These are phyloP conservation scores for Trichoderma polysporum DNA, from an alignment of 2,329 filamentous ascomycete species.

Conservation along the genomic window DNA sequence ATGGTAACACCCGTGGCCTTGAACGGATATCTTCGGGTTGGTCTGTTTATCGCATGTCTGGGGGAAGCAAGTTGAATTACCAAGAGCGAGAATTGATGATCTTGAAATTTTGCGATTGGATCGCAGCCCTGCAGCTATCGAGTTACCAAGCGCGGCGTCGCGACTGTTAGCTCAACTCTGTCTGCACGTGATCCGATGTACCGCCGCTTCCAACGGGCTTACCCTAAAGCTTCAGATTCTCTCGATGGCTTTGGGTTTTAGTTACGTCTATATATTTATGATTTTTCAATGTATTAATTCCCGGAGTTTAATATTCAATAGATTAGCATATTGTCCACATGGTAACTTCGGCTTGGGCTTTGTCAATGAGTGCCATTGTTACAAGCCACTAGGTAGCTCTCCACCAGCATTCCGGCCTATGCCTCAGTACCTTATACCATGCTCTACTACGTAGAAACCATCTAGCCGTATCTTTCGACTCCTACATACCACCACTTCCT, in stretches of 20 bases:
- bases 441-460: too few species aligned
- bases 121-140: conserved; percentile 30
- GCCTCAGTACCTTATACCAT: too few species aligned
- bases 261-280: neutral
- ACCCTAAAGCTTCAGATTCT: conserved; percentile 10
- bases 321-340: neutral
- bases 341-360: neutral
- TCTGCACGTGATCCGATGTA: conserved; percentile 30
- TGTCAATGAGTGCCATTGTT: neutral
- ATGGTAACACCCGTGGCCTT: neutral
- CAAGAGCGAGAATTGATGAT: neutral
- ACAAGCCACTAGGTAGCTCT: neutral
- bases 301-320: neutral
- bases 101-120: conserved; percentile 38
- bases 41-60: conserved; percentile 8
- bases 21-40: neutral
- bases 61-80: neutral
- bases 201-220: conserved; percentile 14
- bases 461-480: neutral
- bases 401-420: neutral
- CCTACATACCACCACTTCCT: neutral
- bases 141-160: conserved; percentile 30
- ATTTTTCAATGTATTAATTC: neutral
- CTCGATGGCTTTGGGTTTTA: neutral
- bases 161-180: conserved; percentile 26